Conservation (phyloP, 257 asterid genomes). For the Rauvolfia tetraphylla region DNA sequence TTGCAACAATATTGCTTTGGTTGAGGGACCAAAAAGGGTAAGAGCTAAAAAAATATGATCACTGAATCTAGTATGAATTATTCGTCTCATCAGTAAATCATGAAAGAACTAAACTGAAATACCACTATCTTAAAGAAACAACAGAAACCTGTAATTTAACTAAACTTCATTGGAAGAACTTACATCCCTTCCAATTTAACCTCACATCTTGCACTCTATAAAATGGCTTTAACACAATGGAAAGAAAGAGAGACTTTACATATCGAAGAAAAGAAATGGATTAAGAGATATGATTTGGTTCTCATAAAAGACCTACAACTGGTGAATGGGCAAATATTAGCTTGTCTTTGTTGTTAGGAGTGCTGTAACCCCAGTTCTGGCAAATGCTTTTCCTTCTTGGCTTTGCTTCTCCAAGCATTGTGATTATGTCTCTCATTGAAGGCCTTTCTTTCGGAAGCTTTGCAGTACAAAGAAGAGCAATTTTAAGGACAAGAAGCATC, state of each 20-base stretch:
- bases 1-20: background rate
- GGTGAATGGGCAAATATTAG: conserved; percentile 74
- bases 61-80: background rate
- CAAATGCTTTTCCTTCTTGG: conserved; percentile 47
- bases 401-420: conserved; percentile 58
- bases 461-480: conserved; percentile 50
- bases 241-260: background rate
- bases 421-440: conserved; percentile 49
- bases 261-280: too few species aligned
- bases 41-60: background rate
- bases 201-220: background rate
- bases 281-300: background rate
- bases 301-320: conserved; percentile 62
- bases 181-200: background rate
- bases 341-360: conserved; percentile 50
- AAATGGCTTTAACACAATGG: background rate
- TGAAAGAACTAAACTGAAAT: background rate
- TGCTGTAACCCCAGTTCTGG: conserved; percentile 53
- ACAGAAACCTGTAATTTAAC: background rate
- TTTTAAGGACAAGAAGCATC: conserved; percentile 46
- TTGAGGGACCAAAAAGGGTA: background rate
- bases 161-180: background rate
- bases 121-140: background rate
- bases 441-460: conserved; percentile 53
- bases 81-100: background rate